These are phyloP conservation scores for Glycyrrhiza uralensis DNA, from an alignment of 306 rosid genomes.

Conservation along the genomic window DNA sequence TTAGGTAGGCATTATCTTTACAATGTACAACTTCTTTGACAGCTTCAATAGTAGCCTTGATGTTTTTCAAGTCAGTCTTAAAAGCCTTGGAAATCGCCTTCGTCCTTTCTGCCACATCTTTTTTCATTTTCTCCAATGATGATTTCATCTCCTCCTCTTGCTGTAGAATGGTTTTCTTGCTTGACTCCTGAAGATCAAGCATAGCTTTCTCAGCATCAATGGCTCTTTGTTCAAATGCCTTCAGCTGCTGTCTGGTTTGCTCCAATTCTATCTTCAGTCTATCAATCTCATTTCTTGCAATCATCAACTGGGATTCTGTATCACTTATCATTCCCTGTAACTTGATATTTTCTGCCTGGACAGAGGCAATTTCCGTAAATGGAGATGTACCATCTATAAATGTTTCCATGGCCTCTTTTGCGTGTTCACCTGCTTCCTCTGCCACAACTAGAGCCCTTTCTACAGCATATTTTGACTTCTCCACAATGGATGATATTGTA, in stretches of 20 bases:
- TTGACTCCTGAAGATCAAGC: slow-evolving; percentile 53
- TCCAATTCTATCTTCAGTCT: slow-evolving; percentile 54
- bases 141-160: slow-evolving; percentile 63
- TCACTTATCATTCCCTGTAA: slow-evolving; percentile 48
- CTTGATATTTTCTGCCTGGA: slow-evolving; percentile 57
- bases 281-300: slow-evolving; percentile 49
- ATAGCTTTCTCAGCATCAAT: slow-evolving; percentile 53
- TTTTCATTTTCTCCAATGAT: slow-evolving; percentile 61
- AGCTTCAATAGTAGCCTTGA: slow-evolving; percentile 63
- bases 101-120: slow-evolving; percentile 49
- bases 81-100: slow-evolving; percentile 60
- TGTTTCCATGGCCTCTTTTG: slow-evolving; percentile 40
- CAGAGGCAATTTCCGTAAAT: slow-evolving; percentile 44
- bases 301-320: slow-evolving; percentile 54
- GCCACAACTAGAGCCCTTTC: slow-evolving; percentile 61
- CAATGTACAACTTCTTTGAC: slow-evolving; percentile 48
- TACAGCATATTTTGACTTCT: slow-evolving; percentile 55
- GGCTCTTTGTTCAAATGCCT: slow-evolving; percentile 52
- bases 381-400: slow-evolving; percentile 42
- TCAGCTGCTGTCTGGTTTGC: slow-evolving; percentile 39
- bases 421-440: slow-evolving; percentile 53
- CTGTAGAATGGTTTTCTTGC: slow-evolving; percentile 40
- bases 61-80: slow-evolving; percentile 58
- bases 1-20: slow-evolving; percentile 60
- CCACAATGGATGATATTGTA: slow-evolving; percentile 54